Percentiles rank a stretch among this genome's conserved stretches.
These are phyloP conservation scores for Pleurotus cornucopiae DNA, from an alignment of 768 basidiomycete genomes.

Conservation along the genomic window DNA sequence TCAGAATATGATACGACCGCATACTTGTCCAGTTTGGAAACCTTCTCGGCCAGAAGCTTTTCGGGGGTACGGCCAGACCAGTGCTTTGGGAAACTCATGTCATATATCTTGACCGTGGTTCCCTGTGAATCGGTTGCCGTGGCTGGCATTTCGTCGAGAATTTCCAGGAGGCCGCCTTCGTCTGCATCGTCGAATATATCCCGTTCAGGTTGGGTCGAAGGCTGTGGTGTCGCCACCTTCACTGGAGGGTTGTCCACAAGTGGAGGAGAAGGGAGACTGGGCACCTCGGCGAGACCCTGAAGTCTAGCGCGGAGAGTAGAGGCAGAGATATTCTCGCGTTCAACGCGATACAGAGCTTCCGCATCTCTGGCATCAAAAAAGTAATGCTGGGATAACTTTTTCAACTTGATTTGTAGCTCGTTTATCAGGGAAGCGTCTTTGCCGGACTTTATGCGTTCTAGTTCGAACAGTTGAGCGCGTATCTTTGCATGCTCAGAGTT, in stretches of 20 bases:
- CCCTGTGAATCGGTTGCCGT: slow-evolving; percentile 56
- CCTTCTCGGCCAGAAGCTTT: slow-evolving; percentile 60
- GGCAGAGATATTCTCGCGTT: slow-evolving; percentile 47
- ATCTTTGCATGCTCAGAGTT: slow-evolving; percentile 59
- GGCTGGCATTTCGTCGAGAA: slow-evolving; percentile 63
- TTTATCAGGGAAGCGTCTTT: slow-evolving; percentile 23
- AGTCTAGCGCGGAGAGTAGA: slow-evolving; percentile 39
- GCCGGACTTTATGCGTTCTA: slow-evolving; percentile 22
- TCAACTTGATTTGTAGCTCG: slow-evolving; percentile 41
- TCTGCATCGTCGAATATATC: slow-evolving; percentile 55
- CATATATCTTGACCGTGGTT: slow-evolving; percentile 47
- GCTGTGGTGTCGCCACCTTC: not conserved
- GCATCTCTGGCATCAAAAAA: slow-evolving; percentile 72
- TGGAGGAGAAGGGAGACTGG: not conserved
- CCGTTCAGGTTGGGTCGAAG: not conserved
- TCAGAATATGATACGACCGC: slow-evolving; percentile 66
- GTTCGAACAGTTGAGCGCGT: slow-evolving; percentile 50
- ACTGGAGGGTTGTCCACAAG: not conserved
- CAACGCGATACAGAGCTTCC: slow-evolving; percentile 47
- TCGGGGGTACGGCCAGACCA: slow-evolving; percentile 83
- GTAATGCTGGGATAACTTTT: slow-evolving; percentile 50
- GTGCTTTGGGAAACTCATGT: slow-evolving; percentile 82
- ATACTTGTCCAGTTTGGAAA: slow-evolving; percentile 66
- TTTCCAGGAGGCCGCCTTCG: slow-evolving; percentile 60
- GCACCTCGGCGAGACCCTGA: slow-evolving; percentile 16